These are phyloP conservation scores for Vitellaria paradoxa DNA, from an alignment of 179 eudicot genomes.

Conservation along the genomic window DNA sequence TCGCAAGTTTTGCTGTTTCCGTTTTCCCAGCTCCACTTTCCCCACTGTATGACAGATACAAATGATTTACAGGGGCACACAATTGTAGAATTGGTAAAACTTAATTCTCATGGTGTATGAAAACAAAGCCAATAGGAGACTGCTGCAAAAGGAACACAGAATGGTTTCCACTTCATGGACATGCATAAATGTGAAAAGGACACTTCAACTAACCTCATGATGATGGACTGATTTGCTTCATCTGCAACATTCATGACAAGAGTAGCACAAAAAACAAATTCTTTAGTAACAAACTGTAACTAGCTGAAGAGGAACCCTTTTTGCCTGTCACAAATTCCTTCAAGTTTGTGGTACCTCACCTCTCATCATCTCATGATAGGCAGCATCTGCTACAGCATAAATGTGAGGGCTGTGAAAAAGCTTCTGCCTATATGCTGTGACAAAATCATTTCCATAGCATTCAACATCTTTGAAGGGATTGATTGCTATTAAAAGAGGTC, in stretches of 20 bases:
- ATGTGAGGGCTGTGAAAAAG: conserved; percentile 81
- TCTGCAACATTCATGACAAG: conserved; percentile 45
- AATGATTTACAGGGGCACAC: conserved; percentile 4
- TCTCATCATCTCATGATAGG: conserved; percentile 80
- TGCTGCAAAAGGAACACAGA: not conserved
- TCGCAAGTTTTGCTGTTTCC: conserved; percentile 86
- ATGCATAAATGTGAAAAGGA: not conserved
- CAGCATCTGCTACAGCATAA: conserved; percentile 73
- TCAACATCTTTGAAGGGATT: conserved; percentile 87
- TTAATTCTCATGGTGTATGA: not conserved
- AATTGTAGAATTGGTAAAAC: not conserved
- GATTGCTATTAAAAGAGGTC: conserved; percentile 83
- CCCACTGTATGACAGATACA: conserved; percentile 50
- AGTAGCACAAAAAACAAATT: conserved; percentile 1
- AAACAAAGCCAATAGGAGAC: conserved; percentile 7
- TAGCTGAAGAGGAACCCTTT: not conserved
- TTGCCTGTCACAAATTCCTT: not conserved
- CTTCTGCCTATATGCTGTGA: conserved; percentile 67
- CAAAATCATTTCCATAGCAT: conserved; percentile 55
- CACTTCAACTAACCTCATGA: conserved; percentile 63
- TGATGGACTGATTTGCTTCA: conserved; percentile 80
- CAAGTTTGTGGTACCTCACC: conserved; percentile 38
- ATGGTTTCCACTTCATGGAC: not conserved
- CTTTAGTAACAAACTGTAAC: conserved; percentile 3
- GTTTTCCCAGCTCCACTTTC: conserved; percentile 99